Evolutionary conservation across 305 asterid species (phyloP), one percentile per base, ranked within the genome.

Genomic region (Plantago coronopus): DNA sequence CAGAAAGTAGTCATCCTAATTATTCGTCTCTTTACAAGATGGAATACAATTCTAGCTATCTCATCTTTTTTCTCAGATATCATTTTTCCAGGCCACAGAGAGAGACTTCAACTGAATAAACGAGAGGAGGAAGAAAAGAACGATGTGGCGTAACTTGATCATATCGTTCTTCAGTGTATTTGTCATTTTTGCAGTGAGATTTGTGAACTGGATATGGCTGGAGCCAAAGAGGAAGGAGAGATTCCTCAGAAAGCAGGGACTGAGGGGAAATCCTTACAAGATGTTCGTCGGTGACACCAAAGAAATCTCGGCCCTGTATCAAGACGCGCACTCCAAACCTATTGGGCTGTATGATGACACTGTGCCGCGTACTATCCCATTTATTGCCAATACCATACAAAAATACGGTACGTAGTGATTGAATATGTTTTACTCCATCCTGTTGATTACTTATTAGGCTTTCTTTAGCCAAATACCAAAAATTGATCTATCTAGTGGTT

Each of bases 151-250:
- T 31, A 23, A 55, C 18, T 40, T 17, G 25, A 8, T 55, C 4
- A 16, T 55, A 16, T 17, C 60, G 14, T 25, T 55, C 20, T 34
- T 55, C 25, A 17, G n/a, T 17, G 15, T 27, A 15, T 1, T 31
- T 15, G 13, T 29, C 2, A 23, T 38, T 7, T 17, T 34, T 40
- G 60, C 23, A 2, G 25, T 55, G 60, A 55, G 46, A 59, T n/a
- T 79, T 17, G 25, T 73, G 54, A 69, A 71, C 14, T 72, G 79
- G 81, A 68, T 72, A 4, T 79, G 83, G 85, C 38, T 79, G 0
- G 69, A 54, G 31, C 88, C 84, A 0, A 76, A 45, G 66, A 65
- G 54, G 31, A 31, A 64, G 16, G 84, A 79, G 69, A 70, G 62
- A 45, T 7, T 53, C 1, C 72, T 82, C 19, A 68, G 72, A 21